Base-by-base conservation (phyloP, 768 basidiomycete genomes). In the Hericium coralloides region DNA sequence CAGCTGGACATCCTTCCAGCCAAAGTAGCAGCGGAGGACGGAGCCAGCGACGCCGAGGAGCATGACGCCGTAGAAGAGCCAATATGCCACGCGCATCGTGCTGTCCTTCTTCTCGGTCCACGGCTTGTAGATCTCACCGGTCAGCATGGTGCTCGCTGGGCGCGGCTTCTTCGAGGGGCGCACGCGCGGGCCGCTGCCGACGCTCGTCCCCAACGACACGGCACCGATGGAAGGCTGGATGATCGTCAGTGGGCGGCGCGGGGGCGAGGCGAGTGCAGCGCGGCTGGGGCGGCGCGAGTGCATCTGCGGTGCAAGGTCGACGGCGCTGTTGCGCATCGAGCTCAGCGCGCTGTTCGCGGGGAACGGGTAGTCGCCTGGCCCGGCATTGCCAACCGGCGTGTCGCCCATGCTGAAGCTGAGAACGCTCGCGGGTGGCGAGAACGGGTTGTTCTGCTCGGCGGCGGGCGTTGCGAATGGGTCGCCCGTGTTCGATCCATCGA, bases 41-140 rank as follows among this genome's bases (percentile, higher is more conserved):
- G 83, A 79, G 3, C 70, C 79, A 2, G 69, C 74, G 36, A 84
- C 59, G 12, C 85, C 87, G 18, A 84, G 60, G 58, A 81, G 68
- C 0, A 81, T 72, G 55, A 84, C 72, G 18, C 72, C 43, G 63
- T 84, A 86, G 4, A 82, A 81, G 55, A 87, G 52, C 60, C 77
- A 73, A 61, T 87, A 86, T 0, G 82, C 74, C 25, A 85, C 65
- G 6, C 71, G 72, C 0, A 69, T 73, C 20, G 81, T 75, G 0
- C 75, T 71, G 65, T 81, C 80, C 61, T 77, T 79, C 37, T 74
- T 74, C 2, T 69, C 60, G 1, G 74, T 63, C 87, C 87, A 89
- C 0, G 86, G 85, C 63, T 89, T 89, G 57, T 61, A 56, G 39
- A 72, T 60, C n/a, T 55, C 48, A 20, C 68, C 69, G 1, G 63